Conservation (phyloP, 495 filamentous ascomycete species). For the Elasticomyces elasticus region DNA sequence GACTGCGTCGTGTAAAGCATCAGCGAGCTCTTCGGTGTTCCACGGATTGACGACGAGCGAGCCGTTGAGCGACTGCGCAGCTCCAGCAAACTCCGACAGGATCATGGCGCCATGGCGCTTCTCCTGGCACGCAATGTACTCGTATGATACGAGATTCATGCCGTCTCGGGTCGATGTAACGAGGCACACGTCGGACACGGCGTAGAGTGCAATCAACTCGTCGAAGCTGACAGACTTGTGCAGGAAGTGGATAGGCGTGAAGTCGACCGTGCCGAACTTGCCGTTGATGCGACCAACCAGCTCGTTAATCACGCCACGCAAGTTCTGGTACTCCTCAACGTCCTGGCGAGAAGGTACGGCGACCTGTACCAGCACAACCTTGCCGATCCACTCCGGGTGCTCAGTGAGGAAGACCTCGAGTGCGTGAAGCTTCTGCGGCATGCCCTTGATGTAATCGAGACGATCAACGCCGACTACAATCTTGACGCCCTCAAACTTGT, state of each 20-base stretch:
- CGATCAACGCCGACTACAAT: conserved; percentile 89
- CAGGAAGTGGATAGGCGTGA: conserved; percentile 89
- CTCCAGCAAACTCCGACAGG: conserved; percentile 85
- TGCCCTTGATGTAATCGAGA: conserved; percentile 90
- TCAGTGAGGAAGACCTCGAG: conserved; percentile 84
- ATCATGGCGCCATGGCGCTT: conserved; percentile 80
- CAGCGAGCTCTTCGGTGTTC: conserved; percentile 79
- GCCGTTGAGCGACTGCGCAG: conserved; percentile 77
- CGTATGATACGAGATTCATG: conserved; percentile 94
- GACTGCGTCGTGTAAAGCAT: conserved; percentile 72
- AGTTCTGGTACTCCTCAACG: conserved; percentile 92
- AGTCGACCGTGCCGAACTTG: conserved; percentile 82
- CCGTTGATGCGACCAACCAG: conserved; percentile 88
- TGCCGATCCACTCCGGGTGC: conserved; percentile 84
- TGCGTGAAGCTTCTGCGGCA: conserved; percentile 88
- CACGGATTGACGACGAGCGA: conserved; percentile 84
- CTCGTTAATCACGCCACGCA: conserved; percentile 81
- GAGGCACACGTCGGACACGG: conserved; percentile 79
- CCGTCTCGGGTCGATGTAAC: conserved; percentile 88
- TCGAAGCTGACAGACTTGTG: conserved; percentile 82
- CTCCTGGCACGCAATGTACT: conserved; percentile 85
- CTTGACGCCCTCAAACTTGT: conserved; percentile 77
- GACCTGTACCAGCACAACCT: conserved; percentile 86
- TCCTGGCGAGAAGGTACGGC: conserved; percentile 86
- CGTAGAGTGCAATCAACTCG: conserved; percentile 86